phyloP scores from a whole-genome alignment of 176 grass and related monocot species.

The Secale cereale region DNA sequence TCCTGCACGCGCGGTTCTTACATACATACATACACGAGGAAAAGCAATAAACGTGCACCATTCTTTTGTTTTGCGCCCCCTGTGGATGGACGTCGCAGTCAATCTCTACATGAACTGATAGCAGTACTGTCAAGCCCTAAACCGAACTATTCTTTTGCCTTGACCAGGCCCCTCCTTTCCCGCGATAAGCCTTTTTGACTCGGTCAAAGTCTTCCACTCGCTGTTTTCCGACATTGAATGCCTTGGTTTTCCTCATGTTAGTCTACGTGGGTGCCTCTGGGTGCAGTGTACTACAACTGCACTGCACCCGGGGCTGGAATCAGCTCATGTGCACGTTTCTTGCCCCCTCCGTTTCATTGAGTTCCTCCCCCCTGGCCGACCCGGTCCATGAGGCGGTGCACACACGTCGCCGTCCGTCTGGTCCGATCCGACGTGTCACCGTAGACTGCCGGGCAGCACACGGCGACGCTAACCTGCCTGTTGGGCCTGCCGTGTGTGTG shows the following conservation, averaged over 20 bases:
- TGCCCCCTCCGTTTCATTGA: not conserved
- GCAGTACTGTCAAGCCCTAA: not conserved
- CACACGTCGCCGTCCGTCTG: not conserved
- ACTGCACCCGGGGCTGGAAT: too few species aligned
- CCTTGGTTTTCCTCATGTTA: not conserved
- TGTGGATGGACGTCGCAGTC: not conserved
- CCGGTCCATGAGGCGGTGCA: not conserved
- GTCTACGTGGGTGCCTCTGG: not conserved
- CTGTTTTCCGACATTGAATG: not conserved
- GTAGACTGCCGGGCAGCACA: not conserved
- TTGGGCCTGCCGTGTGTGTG: not conserved
- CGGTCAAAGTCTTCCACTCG: not conserved
- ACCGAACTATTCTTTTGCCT: not conserved
- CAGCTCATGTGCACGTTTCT: not conserved
- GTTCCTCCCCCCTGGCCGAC: too few species aligned
- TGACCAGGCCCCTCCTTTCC: not conserved
- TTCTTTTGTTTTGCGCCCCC: not conserved
- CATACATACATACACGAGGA: not conserved
- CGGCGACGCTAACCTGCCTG: not conserved
- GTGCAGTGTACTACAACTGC: not conserved
- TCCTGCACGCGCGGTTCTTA: not conserved
- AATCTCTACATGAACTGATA: not conserved
- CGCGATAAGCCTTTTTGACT: too few species aligned
- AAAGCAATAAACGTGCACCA: not conserved
- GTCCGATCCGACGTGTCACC: not conserved